phyloP scores from a whole-genome alignment of 1,139 yeast genomes.

The Hyphopichia fennica region DNA sequence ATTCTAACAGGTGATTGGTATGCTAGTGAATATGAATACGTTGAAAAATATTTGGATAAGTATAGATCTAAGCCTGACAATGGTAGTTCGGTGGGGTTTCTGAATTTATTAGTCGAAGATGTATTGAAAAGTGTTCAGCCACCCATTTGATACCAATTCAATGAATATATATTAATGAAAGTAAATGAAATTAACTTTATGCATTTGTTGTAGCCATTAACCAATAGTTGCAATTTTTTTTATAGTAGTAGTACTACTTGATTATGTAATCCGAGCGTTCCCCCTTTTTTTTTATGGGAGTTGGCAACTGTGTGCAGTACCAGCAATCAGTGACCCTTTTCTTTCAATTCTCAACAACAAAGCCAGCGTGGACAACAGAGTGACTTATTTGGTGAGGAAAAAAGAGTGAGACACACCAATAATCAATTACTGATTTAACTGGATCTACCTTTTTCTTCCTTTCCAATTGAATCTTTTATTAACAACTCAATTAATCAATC shows the following conservation, averaged over 20 bases:
- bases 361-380: constrained; percentile 13
- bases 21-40: constrained; percentile 44
- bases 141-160: no score
- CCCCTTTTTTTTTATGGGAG: no score
- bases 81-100: constrained; percentile 33
- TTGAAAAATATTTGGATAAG: constrained; percentile 26
- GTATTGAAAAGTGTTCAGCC: constrained; percentile 37
- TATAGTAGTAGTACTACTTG: no score
- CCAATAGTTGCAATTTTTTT: no score
- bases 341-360: neutral
- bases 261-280: no score
- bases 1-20: constrained; percentile 50
- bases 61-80: constrained; percentile 19
- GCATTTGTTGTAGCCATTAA: neutral
- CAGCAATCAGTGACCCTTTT: neutral
- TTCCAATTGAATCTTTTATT: neutral
- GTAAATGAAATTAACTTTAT: neutral
- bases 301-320: neutral
- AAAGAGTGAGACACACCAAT: neutral
- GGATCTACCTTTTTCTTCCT: neutral
- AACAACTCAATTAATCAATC: constrained; percentile 8
- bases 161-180: neutral
- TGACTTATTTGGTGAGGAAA: neutral
- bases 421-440: neutral
- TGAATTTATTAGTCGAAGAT: constrained; percentile 41